A percentile compares a stretch with the other conserved stretches of the same genome.
These are phyloP conservation scores for Zygosaccharomyces pseudobailii DNA, from an alignment of 1,139 yeast genomes.

Conservation along the genomic window DNA sequence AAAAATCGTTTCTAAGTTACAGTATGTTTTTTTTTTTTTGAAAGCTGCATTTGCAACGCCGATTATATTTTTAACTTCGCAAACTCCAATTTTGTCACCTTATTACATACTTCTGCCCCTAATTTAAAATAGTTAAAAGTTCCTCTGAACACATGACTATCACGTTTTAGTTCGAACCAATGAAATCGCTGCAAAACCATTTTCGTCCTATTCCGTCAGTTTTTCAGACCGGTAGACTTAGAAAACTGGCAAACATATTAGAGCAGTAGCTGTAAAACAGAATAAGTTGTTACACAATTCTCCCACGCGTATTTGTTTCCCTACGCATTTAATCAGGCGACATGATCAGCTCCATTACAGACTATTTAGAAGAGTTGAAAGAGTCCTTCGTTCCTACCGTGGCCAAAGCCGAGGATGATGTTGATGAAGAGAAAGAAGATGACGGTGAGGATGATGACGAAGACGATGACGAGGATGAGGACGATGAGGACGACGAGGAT, in stretches of 20 bases:
- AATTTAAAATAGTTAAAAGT: background rate
- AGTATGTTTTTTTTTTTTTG: too few relatives aligned
- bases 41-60: too few relatives aligned
- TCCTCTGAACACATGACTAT: background rate
- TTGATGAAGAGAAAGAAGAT: constrained; percentile 9
- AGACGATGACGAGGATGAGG: constrained; percentile 66
- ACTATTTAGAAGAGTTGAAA: constrained; percentile 61
- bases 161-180: constrained; percentile 5
- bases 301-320: background rate
- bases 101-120: background rate
- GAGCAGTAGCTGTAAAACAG: background rate
- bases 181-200: constrained; percentile 9
- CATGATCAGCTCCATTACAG: constrained; percentile 56
- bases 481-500: constrained; percentile 68
- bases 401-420: constrained; percentile 71
- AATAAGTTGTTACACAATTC: background rate
- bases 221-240: background rate
- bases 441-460: constrained; percentile 36
- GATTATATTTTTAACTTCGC: background rate
- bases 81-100: background rate
- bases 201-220: background rate
- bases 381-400: constrained; percentile 76
- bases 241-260: background rate
- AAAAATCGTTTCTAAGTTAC: too few relatives aligned
- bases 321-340: background rate